phyloP scores from a whole-genome alignment of 345 rosid species.

The Kandelia obovata region DNA sequence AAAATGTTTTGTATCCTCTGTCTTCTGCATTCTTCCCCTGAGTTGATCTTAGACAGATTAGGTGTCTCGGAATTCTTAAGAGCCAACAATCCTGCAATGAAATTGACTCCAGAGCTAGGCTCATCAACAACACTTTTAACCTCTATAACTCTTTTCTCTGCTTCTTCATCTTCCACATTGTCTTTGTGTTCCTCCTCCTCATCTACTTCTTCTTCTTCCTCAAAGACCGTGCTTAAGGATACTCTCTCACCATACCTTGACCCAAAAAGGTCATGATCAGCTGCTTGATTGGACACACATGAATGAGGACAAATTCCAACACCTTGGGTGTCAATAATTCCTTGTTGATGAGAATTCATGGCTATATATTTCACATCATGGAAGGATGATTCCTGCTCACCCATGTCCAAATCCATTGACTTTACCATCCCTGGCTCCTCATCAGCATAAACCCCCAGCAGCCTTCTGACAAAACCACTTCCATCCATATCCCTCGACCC shows the following conservation, averaged over 20 bases:
- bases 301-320: constrained; percentile 30
- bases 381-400: constrained; percentile 54
- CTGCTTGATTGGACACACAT: constrained; percentile 25
- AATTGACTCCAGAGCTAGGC: constrained; percentile 8
- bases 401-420: constrained; percentile 93
- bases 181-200: constrained; percentile 34
- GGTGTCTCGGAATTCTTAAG: constrained; percentile 24
- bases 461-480: constrained; percentile 66
- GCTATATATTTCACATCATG: constrained; percentile 41
- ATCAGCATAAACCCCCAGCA: constrained; percentile 53
- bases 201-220: constrained; percentile 79
- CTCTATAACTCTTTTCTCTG: constrained; percentile 76
- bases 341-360: constrained; percentile 13
- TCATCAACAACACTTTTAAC: constrained; percentile 43
- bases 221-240: constrained; percentile 79
- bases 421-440: constrained; percentile 91
- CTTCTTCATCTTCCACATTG: constrained; percentile 50
- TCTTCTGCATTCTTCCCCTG: constrained; percentile 27
- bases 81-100: constrained; percentile 19
- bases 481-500: constrained; percentile 40
- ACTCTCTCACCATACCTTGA: constrained; percentile 50
- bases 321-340: constrained; percentile 24
- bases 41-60: not conserved
- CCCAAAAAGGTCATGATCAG: constrained; percentile 37
- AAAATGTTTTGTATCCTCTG: constrained; percentile 78